phyloP scores from a whole-genome alignment of 768 basidiomycete species.

The Psilocybe subaeruginosa region DNA sequence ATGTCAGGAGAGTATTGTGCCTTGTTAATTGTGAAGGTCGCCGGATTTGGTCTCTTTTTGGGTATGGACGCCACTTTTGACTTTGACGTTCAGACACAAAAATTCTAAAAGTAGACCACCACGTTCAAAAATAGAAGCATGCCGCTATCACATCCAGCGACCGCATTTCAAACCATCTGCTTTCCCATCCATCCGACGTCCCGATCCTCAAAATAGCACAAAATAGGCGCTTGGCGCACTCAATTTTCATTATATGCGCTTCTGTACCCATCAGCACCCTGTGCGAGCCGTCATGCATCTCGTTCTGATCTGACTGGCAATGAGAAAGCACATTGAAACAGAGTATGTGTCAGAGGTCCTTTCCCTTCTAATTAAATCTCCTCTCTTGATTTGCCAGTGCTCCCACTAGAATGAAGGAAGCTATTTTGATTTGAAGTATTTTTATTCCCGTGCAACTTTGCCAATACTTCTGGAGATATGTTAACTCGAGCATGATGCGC shows the following conservation, averaged over 20 bases:
- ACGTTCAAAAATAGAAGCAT: neutral
- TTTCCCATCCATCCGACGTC: neutral
- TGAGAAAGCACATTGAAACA: neutral
- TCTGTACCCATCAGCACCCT: neutral
- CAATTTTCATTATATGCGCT: neutral
- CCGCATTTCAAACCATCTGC: neutral
- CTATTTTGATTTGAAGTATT: neutral
- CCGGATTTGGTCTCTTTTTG: neutral
- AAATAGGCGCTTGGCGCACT: constrained; percentile 1
- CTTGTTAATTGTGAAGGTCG: neutral
- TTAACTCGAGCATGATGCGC: neutral
- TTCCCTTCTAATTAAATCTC: neutral
- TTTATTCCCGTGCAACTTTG: neutral
- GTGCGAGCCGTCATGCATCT: neutral
- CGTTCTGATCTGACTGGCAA: neutral
- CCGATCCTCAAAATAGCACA: neutral
- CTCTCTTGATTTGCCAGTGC: neutral
- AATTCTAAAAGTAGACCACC: neutral
- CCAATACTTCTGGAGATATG: neutral
- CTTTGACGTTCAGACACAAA: neutral
- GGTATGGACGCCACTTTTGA: neutral
- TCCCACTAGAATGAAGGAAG: neutral
- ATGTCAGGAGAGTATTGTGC: neutral
- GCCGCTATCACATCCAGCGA: neutral
- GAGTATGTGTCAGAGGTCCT: neutral